Evolutionary conservation across 176 grass and related monocot species (phyloP), one percentile per base, ranked within the genome.

Genomic region (Lolium rigidum): DNA sequence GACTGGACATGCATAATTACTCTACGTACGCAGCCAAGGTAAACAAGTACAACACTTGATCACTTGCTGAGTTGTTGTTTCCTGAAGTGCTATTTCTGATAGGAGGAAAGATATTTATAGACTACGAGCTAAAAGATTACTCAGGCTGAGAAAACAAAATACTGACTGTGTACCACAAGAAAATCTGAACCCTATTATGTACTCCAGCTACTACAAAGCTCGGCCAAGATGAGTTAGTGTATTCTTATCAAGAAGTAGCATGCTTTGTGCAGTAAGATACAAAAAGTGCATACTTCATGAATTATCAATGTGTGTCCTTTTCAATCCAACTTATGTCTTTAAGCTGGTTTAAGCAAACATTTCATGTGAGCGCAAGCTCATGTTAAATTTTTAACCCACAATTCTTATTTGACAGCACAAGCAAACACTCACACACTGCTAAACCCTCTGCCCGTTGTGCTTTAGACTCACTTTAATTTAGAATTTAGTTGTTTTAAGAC

Each of bases 1-100:
- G 82, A 61, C 76, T 61, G 71, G 82, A 61, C 76, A 75, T 59
- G 43, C 28, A 60, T 12, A 76, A 17, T n/a, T 71, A 4, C 62
- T 85, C 52, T 89, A 39, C 70, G 85, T 89, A 39, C 70, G 85
- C 26, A 24, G 41, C 60, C 57, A 25, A 68, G 13, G 39, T 10
- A 76, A 69, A 25, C 11, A 75, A 60, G 20, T 15, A 22, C 26
- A 59, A 9, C 10, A 28, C 20, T 76, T 41, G 77, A 69, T 46
- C 39, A 52, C 20, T n/a, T 47, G 46, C 46, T 47, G 46, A 47
- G 46, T 47, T 47, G 1, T 43, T 70, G 17, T 76, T 57, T 81
- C 80, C 26, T 59, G 11, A 51, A 66, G 2, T 83, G 20, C 17
- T 28, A 28, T 1, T 28, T 28, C 26, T 28, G 26, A 28, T 28